Evolutionary conservation across 352 stramenopile genomes (phyloP).

Genomic region (Pythium inflatum): DNA sequence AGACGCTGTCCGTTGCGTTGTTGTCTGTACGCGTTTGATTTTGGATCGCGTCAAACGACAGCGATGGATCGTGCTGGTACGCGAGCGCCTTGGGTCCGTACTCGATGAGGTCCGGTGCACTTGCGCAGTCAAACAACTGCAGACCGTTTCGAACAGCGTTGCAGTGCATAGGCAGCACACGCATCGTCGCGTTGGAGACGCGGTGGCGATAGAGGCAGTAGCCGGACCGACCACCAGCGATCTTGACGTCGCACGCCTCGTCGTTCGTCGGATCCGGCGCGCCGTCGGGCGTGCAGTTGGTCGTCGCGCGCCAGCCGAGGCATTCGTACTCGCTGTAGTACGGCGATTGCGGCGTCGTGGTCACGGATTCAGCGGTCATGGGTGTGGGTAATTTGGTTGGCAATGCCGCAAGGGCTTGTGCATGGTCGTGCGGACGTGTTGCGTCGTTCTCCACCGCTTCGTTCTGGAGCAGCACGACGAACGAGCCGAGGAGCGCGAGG

Average conservation of each 20-base stretch:
- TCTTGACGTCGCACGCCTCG: constrained; percentile 42
- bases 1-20: constrained; percentile 26
- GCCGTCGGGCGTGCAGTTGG: constrained; percentile 48
- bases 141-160: constrained; percentile 15
- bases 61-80: constrained; percentile 5
- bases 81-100: not conserved
- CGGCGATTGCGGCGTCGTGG: constrained; percentile 23
- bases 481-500: too few species aligned
- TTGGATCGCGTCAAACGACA: constrained; percentile 11
- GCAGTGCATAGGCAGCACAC: constrained; percentile 23
- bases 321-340: constrained; percentile 45
- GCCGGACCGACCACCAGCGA: constrained; percentile 18
- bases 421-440: too few species aligned
- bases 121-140: constrained; percentile 18
- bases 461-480: too few species aligned
- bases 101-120: not conserved
- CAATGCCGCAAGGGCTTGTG: too few species aligned
- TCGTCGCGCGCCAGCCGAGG: constrained; percentile 52
- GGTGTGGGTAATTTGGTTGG: too few species aligned
- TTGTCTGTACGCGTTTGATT: constrained; percentile 24
- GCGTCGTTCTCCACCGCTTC: too few species aligned
- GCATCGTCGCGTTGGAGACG: constrained; percentile 26
- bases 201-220: constrained; percentile 29
- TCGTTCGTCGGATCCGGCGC: constrained; percentile 37
- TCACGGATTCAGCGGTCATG: too few species aligned